A percentile compares a stretch with the other conserved stretches of the same genome.
These are phyloP conservation scores for Pseudocercospora cruenta DNA, from an alignment of 2,329 filamentous ascomycete species.

Conservation along the genomic window DNA sequence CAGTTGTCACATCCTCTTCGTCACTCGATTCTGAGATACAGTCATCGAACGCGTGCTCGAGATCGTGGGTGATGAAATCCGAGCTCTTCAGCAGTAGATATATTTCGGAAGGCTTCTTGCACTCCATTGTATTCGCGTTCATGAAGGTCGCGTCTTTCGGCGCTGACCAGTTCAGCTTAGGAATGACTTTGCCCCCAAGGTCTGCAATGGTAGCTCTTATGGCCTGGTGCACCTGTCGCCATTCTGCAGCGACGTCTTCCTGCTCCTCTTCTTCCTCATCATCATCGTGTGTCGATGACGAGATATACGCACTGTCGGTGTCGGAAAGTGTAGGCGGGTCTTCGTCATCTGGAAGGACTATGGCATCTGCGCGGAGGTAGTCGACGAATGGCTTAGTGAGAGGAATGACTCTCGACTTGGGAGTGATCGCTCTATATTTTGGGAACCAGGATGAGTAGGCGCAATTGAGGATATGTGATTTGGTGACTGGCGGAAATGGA, in stretches of 20 bases:
- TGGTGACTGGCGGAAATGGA: constrained; percentile 81
- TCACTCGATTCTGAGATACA: constrained; percentile 47
- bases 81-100: constrained; percentile 94
- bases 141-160: constrained; percentile 98
- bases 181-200: constrained; percentile 82
- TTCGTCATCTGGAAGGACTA: constrained; percentile 76
- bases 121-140: constrained; percentile 85
- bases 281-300: constrained; percentile 44
- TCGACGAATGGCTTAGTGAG: constrained; percentile 75
- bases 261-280: constrained; percentile 60
- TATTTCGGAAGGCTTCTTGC: constrained; percentile 83
- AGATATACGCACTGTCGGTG: constrained; percentile 57
- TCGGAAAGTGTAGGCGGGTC: constrained; percentile 44
- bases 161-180: constrained; percentile 96
- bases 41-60: constrained; percentile 90
- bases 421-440: constrained; percentile 77
- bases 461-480: constrained; percentile 88
- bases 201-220: constrained; percentile 79
- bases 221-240: constrained; percentile 72
- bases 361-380: constrained; percentile 91
- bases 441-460: constrained; percentile 93
- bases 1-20: constrained; percentile 36
- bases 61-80: constrained; percentile 90
- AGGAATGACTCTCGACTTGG: constrained; percentile 83
- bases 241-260: constrained; percentile 63